phyloP scores from a whole-genome alignment of 495 filamentous ascomycete species.

The Hypoxylon fuscum region DNA sequence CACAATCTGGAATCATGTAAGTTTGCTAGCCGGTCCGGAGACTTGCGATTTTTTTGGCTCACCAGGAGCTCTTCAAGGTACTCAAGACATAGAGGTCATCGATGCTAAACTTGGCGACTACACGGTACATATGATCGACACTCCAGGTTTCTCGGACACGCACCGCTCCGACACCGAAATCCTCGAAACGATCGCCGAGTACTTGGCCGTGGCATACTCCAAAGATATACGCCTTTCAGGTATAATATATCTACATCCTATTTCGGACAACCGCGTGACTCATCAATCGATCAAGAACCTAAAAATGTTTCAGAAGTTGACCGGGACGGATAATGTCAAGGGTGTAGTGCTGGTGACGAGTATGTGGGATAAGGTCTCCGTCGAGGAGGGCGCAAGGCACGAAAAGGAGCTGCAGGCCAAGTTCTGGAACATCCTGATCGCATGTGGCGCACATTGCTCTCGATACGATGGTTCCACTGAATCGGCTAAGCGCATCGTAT shows the following conservation, averaged over 20 bases:
- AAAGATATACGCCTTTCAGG: constrained; percentile 37
- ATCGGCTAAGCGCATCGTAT: constrained; percentile 43
- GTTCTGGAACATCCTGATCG: constrained; percentile 53
- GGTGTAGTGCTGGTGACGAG: constrained; percentile 56
- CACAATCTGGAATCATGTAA: constrained; percentile 44
- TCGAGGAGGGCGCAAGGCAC: constrained; percentile 41
- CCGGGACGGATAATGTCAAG: constrained; percentile 49
- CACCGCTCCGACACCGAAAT: constrained; percentile 48
- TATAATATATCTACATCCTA: constrained; percentile 59
- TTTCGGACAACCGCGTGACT: constrained; percentile 50
- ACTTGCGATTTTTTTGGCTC: not conserved
- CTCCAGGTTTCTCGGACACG: constrained; percentile 59
- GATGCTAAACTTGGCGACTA: constrained; percentile 35
- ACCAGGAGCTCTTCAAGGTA: constrained; percentile 20
- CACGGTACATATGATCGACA: constrained; percentile 49
- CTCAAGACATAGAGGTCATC: constrained; percentile 34
- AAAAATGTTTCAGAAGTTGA: constrained; percentile 56
- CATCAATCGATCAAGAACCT: constrained; percentile 55
- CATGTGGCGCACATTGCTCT: constrained; percentile 35
- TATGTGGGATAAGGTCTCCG: constrained; percentile 51
- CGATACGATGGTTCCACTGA: constrained; percentile 39
- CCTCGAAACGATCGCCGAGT: constrained; percentile 49
- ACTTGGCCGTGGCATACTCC: constrained; percentile 38
- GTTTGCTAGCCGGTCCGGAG: not conserved
- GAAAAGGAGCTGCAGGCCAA: constrained; percentile 49